Percentiles rank a stretch among this genome's conserved stretches.
phyloP scores from a whole-genome alignment of 495 filamentous ascomycete species.

The Neurospora terricola region DNA sequence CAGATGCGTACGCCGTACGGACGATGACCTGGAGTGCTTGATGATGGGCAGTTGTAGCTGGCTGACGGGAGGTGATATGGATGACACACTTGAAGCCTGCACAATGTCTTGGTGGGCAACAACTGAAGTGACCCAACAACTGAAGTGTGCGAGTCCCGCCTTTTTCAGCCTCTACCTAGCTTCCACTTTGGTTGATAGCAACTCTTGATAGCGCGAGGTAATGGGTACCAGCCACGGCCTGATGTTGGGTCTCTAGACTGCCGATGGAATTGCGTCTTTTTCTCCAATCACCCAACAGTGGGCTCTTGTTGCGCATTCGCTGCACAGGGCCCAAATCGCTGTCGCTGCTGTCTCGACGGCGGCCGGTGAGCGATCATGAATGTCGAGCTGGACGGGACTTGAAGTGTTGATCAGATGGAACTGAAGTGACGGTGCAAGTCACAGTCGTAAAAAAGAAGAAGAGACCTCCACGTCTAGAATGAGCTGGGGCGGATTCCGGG shows the following conservation, averaged over 20 bases:
- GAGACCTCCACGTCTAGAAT: conserved; percentile 2
- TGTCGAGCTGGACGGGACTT: neutral
- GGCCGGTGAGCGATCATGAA: neutral
- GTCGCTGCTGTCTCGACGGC: neutral
- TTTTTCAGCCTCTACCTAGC: neutral
- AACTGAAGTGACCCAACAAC: neutral
- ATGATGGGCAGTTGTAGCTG: neutral
- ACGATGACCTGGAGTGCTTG: neutral
- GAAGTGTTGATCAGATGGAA: conserved; percentile 1
- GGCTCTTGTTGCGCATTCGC: neutral
- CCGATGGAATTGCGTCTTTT: neutral
- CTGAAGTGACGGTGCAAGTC: neutral
- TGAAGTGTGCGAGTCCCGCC: neutral
- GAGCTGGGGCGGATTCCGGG: conserved; percentile 1
- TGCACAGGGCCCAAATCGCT: neutral
- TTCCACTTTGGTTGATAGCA: neutral
- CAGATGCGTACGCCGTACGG: neutral
- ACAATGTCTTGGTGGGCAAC: neutral
- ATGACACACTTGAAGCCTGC: neutral
- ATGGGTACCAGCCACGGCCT: neutral
- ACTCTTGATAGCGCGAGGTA: neutral
- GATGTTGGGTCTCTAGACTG: neutral
- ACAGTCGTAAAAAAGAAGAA: conserved; percentile 2
- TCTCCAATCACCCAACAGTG: neutral
- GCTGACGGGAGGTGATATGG: neutral